These are phyloP conservation scores for Colletotrichum zoysiae DNA, from an alignment of 2,329 filamentous ascomycete genomes.

Conservation along the genomic window DNA sequence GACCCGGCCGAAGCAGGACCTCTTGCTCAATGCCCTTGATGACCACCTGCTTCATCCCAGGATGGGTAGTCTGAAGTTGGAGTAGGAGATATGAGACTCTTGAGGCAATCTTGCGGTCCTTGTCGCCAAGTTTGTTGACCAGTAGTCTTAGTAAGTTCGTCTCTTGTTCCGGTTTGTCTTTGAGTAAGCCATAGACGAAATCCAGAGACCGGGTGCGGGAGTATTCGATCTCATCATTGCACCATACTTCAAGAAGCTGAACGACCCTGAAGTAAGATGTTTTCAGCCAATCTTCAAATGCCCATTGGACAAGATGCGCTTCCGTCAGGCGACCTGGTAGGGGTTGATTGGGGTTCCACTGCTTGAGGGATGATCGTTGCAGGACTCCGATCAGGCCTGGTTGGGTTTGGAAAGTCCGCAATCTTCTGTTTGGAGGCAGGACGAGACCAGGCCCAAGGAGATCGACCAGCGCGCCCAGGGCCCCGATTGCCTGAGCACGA, in stretches of 20 bases:
- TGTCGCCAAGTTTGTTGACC: slow-evolving; percentile 97
- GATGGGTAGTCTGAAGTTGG: slow-evolving; percentile 89
- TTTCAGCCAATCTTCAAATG: slow-evolving; percentile 96
- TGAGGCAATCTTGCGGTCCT: slow-evolving; percentile 94
- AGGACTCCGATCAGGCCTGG: slow-evolving; percentile 80
- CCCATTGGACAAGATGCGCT: slow-evolving; percentile 86
- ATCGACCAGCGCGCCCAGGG: slow-evolving; percentile 94
- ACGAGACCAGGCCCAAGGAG: slow-evolving; percentile 90
- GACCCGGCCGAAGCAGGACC: slow-evolving; percentile 86
- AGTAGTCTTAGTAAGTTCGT: slow-evolving; percentile 90
- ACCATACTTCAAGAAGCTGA: slow-evolving; percentile 92
- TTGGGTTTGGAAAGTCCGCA: slow-evolving; percentile 84
- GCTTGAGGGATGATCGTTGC: slow-evolving; percentile 66
- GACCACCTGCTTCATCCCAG: slow-evolving; percentile 92
- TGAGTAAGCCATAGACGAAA: slow-evolving; percentile 90
- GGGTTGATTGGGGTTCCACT: slow-evolving; percentile 77
- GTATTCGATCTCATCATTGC: slow-evolving; percentile 94
- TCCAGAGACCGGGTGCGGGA: slow-evolving; percentile 89
- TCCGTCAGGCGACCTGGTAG: slow-evolving; percentile 82
- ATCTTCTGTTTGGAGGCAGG: slow-evolving; percentile 83
- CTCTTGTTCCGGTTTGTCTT: slow-evolving; percentile 97
- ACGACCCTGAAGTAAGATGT: slow-evolving; percentile 92
- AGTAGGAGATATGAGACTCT: slow-evolving; percentile 93
- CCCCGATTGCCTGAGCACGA: slow-evolving; percentile 90
- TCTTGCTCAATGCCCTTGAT: slow-evolving; percentile 89